phyloP scores from a whole-genome alignment of 176 grass and related monocot species.

The Stipa capillata region DNA sequence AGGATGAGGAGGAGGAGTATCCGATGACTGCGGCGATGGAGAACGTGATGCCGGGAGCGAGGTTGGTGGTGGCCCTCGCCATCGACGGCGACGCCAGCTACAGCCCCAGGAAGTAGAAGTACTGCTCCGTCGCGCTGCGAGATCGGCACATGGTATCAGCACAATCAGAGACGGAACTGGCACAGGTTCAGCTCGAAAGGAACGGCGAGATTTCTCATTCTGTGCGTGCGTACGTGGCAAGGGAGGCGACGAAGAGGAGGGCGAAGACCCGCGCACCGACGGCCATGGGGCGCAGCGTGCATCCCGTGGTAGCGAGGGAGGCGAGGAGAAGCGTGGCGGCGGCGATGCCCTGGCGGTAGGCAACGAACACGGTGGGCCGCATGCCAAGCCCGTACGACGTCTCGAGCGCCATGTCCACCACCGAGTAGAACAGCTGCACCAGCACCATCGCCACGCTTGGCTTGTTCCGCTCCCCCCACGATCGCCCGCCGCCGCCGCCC shows the following conservation, averaged over 20 bases:
- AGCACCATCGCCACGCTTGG: slow-evolving; percentile 41
- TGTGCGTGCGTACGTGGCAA: slow-evolving; percentile 4
- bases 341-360: slow-evolving; percentile 50
- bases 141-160: neutral
- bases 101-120: slow-evolving; percentile 38
- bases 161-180: neutral
- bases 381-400: slow-evolving; percentile 35
- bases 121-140: slow-evolving; percentile 31
- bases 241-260: slow-evolving; percentile 37
- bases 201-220: neutral
- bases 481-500: neutral
- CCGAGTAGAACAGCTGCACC: slow-evolving; percentile 47
- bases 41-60: slow-evolving; percentile 36
- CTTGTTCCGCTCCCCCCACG: slow-evolving; percentile 2
- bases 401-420: slow-evolving; percentile 50
- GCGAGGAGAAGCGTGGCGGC: slow-evolving; percentile 33
- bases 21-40: slow-evolving; percentile 27
- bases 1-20: neutral
- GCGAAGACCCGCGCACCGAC: slow-evolving; percentile 20
- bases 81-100: slow-evolving; percentile 43
- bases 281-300: slow-evolving; percentile 27
- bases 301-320: slow-evolving; percentile 21
- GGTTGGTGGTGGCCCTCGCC: slow-evolving; percentile 47
- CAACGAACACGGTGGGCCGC: slow-evolving; percentile 51
- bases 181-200: neutral